Conservation (phyloP, 2,329 filamentous ascomycete species). For the Nothophoma quercina region DNA sequence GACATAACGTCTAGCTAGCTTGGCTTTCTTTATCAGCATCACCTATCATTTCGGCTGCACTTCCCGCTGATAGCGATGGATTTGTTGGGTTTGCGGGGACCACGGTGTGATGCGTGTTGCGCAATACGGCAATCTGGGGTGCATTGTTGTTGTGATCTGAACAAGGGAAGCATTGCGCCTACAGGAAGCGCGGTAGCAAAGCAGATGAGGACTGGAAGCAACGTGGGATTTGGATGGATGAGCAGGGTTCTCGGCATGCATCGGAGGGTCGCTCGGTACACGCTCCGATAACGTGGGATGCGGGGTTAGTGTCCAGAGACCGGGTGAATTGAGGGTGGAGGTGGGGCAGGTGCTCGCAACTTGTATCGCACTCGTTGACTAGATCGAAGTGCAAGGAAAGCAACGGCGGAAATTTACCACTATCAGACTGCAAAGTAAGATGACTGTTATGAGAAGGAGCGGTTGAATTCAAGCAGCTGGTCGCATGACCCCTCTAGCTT, state of each 20-base stretch:
- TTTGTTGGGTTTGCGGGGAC: slow-evolving; percentile 12
- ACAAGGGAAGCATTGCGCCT: background rate
- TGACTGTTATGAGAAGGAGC: background rate
- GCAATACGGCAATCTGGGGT: background rate
- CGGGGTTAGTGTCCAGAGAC: slow-evolving; percentile 9
- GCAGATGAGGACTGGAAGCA: background rate
- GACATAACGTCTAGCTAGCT: slow-evolving; percentile 12
- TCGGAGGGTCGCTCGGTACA: slow-evolving; percentile 11
- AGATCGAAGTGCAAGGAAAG: background rate
- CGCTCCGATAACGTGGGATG: slow-evolving; percentile 16
- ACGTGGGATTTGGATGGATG: slow-evolving; percentile 16
- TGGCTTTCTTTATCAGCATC: slow-evolving; percentile 5
- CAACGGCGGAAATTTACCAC: background rate
- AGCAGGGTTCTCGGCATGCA: slow-evolving; percentile 8
- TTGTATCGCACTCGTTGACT: slow-evolving; percentile 9
- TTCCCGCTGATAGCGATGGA: slow-evolving; percentile 12
- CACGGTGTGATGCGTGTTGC: slow-evolving; percentile 15
- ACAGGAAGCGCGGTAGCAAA: background rate
- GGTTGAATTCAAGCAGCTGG: background rate
- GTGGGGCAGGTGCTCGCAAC: slow-evolving; percentile 6
- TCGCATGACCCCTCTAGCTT: background rate
- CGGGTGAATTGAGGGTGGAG: slow-evolving; percentile 11
- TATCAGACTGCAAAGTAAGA: background rate
- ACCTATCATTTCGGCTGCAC: slow-evolving; percentile 1
- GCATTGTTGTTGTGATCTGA: background rate